Percentiles rank a stretch among this genome's conserved stretches.
These are phyloP conservation scores for Solanum acaule DNA, from an alignment of 257 asterid species.

Conservation along the genomic window DNA sequence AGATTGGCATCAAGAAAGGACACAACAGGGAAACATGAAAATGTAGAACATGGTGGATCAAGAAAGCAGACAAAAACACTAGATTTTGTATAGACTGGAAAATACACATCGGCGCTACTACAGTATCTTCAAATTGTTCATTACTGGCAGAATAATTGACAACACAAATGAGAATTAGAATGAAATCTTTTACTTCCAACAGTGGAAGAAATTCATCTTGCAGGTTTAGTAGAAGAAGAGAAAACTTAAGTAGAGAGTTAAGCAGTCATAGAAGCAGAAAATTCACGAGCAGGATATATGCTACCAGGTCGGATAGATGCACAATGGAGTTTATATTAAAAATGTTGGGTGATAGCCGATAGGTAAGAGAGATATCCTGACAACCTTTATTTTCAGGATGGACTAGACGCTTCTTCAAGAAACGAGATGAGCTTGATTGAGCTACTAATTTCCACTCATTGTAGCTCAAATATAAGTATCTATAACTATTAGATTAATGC, in stretches of 20 bases:
- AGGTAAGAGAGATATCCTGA: background rate
- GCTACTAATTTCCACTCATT: background rate
- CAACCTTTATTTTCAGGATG: background rate
- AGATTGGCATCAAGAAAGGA: background rate
- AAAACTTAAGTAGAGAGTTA: background rate
- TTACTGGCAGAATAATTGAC: background rate
- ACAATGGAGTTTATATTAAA: background rate
- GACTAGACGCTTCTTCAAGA: background rate
- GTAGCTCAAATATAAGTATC: background rate
- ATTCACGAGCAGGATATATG: background rate
- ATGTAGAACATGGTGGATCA: background rate
- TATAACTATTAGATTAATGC: background rate
- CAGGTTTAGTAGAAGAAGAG: background rate
- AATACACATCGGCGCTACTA: background rate
- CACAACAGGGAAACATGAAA: background rate
- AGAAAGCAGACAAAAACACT: background rate
- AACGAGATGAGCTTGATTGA: background rate
- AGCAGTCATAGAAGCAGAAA: background rate
- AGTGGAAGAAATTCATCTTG: background rate
- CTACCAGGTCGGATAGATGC: background rate
- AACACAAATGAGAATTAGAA: background rate
- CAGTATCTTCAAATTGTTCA: background rate
- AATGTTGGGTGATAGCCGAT: background rate
- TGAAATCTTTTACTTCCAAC: background rate
- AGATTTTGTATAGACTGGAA: background rate